These are phyloP conservation scores for Talaromyces sp. DNA, from an alignment of 2,329 filamentous ascomycete genomes.

Conservation along the genomic window DNA sequence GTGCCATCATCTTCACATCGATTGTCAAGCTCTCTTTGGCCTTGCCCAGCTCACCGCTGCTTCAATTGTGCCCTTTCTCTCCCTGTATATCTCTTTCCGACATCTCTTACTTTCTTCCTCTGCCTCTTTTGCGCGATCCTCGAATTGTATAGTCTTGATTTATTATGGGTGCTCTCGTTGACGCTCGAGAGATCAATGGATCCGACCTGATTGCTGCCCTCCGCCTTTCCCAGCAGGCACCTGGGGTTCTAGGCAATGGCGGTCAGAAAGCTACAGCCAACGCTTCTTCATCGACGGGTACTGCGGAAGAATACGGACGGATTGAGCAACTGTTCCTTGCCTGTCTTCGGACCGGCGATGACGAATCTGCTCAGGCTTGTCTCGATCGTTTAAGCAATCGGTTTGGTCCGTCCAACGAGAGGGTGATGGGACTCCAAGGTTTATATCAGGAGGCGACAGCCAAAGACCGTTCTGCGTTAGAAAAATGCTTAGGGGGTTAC, in stretches of 20 bases:
- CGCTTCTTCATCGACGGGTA: conserved; percentile 63
- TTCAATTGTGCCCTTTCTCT: too few species aligned
- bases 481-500: conserved; percentile 74
- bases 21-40: too few species aligned
- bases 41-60: too few species aligned
- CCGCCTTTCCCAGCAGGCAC: conserved; percentile 46
- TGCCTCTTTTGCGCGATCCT: background rate
- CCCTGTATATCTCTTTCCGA: background rate
- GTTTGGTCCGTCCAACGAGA: conserved; percentile 83
- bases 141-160: too few species aligned
- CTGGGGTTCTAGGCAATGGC: conserved; percentile 45
- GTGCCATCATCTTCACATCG: too few species aligned
- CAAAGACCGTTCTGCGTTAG: conserved; percentile 64
- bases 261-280: conserved; percentile 49
- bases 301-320: conserved; percentile 77
- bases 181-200: conserved; percentile 25
- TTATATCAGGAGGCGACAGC: conserved; percentile 84
- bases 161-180: conserved; percentile 18
- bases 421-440: conserved; percentile 79
- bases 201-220: conserved; percentile 52
- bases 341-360: conserved; percentile 82
- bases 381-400: conserved; percentile 75
- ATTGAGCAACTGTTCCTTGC: conserved; percentile 87
- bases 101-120: background rate
- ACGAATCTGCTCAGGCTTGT: conserved; percentile 73